These are phyloP conservation scores for Malania oleifera DNA, from an alignment of 164 flowering plant genomes.

Conservation along the genomic window DNA sequence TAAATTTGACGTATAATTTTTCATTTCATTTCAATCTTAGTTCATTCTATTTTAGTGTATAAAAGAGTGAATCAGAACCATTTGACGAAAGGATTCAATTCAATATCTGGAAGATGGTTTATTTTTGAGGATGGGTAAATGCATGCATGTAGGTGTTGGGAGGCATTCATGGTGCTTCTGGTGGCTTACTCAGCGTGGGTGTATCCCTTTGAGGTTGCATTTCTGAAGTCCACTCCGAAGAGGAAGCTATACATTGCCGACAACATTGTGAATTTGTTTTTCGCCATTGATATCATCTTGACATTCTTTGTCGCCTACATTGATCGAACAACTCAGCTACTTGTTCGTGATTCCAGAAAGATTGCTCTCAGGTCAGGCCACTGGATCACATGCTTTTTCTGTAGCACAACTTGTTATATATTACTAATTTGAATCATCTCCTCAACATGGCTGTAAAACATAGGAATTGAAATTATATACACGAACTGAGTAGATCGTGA, in stretches of 20 bases:
- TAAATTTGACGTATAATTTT: no score
- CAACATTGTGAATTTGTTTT: constrained; percentile 62
- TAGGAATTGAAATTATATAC: no score
- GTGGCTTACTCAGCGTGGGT: constrained; percentile 81
- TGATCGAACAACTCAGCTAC: constrained; percentile 59
- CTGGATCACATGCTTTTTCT: background rate
- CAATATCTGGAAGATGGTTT: background rate
- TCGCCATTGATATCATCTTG: constrained; percentile 58
- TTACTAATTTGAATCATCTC: no score
- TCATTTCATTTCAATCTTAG: no score
- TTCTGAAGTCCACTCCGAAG: constrained; percentile 35
- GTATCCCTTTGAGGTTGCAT: constrained; percentile 76
- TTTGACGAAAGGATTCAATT: background rate
- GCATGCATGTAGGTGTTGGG: constrained; percentile 74
- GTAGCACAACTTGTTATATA: no score
- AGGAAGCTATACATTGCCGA: constrained; percentile 51
- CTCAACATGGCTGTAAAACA: no score
- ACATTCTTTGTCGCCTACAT: constrained; percentile 84
- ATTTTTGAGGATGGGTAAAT: no score
- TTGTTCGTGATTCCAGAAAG: constrained; percentile 51
- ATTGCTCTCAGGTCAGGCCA: constrained; percentile 57
- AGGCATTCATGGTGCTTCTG: constrained; percentile 61
- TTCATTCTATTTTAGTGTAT: no score
- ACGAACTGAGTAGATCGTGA: no score
- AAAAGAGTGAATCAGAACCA: no score